These are phyloP conservation scores for Pseudocercospora macadamiae DNA, from an alignment of 2,329 filamentous ascomycete genomes.

Conservation along the genomic window DNA sequence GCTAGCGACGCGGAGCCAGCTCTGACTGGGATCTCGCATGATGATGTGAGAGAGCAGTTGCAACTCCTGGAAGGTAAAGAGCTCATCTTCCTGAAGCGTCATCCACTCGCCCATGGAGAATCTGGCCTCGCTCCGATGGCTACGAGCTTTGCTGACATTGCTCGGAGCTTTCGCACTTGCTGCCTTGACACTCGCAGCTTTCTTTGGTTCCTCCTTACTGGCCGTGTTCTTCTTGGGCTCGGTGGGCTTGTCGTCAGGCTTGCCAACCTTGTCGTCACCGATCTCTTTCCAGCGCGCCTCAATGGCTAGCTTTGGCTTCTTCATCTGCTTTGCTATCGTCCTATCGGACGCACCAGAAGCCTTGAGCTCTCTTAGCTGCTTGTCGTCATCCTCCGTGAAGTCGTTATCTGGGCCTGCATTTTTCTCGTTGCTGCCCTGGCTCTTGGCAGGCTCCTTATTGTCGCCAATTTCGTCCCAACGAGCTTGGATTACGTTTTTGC, in stretches of 20 bases:
- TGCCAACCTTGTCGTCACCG: constrained; percentile 3
- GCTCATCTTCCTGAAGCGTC: constrained; percentile 37
- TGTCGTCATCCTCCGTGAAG: constrained; percentile 22
- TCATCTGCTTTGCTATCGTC: constrained; percentile 12
- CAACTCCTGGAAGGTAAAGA: constrained; percentile 44
- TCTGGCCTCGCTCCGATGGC: constrained; percentile 26
- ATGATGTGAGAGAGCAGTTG: constrained; percentile 49
- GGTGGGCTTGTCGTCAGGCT: constrained; percentile 15
- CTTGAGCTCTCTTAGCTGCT: constrained; percentile 24
- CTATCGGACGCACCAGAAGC: constrained; percentile 9
- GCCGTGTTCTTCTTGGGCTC: constrained; percentile 16
- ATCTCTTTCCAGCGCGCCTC: constrained; percentile 17
- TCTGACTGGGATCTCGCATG: constrained; percentile 37
- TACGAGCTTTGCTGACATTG: constrained; percentile 14
- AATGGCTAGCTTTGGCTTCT: constrained; percentile 11
- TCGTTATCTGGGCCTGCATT: constrained; percentile 18
- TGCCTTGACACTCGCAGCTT: constrained; percentile 11
- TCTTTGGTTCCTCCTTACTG: constrained; percentile 13
- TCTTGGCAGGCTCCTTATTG: constrained; percentile 9
- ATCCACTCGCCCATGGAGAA: constrained; percentile 38
- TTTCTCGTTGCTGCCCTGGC: constrained; percentile 13
- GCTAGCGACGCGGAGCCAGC: constrained; percentile 53
- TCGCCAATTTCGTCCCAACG: constrained; percentile 2
- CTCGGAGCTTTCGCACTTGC: constrained; percentile 17
- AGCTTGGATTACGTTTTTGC: background rate